Evolutionary conservation across 176 grass and related monocot species (phyloP).

Genomic region (Sorghum bicolor): DNA sequence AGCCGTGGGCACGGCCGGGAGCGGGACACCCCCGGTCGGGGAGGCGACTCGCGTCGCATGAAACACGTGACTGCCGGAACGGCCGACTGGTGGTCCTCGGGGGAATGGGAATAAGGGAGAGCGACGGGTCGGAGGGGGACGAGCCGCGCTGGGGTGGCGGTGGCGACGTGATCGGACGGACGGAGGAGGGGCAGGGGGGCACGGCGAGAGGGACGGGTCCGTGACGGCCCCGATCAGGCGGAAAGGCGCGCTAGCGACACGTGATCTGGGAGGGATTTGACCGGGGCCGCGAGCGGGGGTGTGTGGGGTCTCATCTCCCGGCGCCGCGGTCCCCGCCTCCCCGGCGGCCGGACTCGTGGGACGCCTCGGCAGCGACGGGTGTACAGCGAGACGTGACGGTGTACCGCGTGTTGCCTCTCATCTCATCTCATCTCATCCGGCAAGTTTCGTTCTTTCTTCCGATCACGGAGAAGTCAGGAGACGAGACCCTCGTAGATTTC

Average conservation of each 20-base stretch:
- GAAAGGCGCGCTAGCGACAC: background rate
- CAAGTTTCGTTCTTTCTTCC: background rate
- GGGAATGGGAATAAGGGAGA: background rate
- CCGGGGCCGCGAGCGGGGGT: no score
- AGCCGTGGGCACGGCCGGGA: background rate
- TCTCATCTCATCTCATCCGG: background rate
- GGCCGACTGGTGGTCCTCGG: background rate
- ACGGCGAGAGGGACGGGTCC: background rate
- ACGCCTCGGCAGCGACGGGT: background rate
- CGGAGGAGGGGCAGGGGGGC: background rate
- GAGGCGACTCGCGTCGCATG: background rate
- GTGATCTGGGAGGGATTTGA: background rate
- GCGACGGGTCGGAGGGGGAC: background rate
- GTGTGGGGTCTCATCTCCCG: background rate
- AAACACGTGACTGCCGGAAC: conserved; percentile 33
- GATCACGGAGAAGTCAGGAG: background rate
- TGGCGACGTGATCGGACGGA: background rate
- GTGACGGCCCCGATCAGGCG: background rate
- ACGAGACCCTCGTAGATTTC: background rate
- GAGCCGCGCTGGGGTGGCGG: no score
- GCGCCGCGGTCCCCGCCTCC: background rate
- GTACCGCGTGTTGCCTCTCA: background rate
- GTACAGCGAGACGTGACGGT: background rate
- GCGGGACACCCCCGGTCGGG: background rate
- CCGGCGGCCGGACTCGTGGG: no score